phyloP scores from a whole-genome alignment of 345 rosid genomes.

The Litchi chinensis region DNA sequence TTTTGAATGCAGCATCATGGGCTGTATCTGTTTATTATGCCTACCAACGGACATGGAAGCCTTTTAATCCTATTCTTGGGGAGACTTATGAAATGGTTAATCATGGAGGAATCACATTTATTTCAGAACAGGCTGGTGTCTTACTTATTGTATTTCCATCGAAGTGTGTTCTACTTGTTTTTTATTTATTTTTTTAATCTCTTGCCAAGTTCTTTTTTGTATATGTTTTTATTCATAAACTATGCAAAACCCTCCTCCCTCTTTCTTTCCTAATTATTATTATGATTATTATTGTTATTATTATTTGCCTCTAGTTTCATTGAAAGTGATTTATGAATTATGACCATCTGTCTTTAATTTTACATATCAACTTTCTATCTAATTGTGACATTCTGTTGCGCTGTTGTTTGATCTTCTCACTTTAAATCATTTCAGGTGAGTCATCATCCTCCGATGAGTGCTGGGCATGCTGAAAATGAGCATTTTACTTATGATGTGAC shows the following conservation, averaged over 20 bases:
- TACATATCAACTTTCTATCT: neutral
- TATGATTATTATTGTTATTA: neutral
- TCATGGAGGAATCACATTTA: slow-evolving; percentile 75
- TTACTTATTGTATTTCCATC: slow-evolving; percentile 13
- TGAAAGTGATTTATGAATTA: neutral
- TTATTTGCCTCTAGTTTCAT: slow-evolving; percentile 1
- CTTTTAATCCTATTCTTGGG: slow-evolving; percentile 97
- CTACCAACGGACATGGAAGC: slow-evolving; percentile 90
- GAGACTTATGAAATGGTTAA: slow-evolving; percentile 87
- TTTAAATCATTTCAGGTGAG: slow-evolving; percentile 56
- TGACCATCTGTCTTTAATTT: neutral
- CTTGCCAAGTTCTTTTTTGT: neutral
- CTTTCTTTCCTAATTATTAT: neutral
- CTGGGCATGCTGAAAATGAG: slow-evolving; percentile 90
- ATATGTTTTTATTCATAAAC: neutral
- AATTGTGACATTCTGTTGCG: neutral
- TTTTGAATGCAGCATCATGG: slow-evolving; percentile 67
- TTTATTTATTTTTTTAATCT: neutral
- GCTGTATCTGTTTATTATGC: slow-evolving; percentile 87
- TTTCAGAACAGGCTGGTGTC: slow-evolving; percentile 77
- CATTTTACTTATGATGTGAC: slow-evolving; percentile 81
- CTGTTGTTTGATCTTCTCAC: neutral
- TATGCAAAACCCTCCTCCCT: neutral
- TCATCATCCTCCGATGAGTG: slow-evolving; percentile 97
- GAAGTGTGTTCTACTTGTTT: neutral